A percentile compares a stretch with the other conserved stretches of the same genome.
Conservation (phyloP, 1,139 yeast species). For the Geotrichum citri-aurantii region DNA sequence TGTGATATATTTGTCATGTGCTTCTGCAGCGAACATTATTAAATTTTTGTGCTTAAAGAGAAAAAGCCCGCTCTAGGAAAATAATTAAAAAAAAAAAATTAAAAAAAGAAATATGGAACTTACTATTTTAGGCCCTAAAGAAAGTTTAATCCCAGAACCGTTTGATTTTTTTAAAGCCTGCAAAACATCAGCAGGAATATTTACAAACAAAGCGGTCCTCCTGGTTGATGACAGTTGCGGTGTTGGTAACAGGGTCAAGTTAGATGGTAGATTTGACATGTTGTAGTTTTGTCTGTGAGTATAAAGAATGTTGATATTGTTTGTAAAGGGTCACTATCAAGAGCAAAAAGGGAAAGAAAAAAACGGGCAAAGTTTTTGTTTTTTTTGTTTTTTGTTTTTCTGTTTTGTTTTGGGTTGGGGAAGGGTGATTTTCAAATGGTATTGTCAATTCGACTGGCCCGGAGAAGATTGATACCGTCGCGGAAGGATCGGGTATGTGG, state of each 20-base stretch:
- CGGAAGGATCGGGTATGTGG: not conserved
- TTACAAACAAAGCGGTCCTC: not conserved
- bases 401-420: not conserved
- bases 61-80: not conserved
- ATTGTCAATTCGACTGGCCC: conserved; percentile 18
- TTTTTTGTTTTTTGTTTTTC: no score
- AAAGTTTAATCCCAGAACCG: conserved; percentile 11
- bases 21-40: not conserved
- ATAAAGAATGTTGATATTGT: not conserved
- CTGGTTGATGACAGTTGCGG: not conserved
- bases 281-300: not conserved
- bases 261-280: not conserved
- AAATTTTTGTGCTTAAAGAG: not conserved
- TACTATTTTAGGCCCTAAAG: conserved; percentile 3
- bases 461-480: not conserved
- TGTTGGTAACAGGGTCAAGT: not conserved
- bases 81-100: not conserved
- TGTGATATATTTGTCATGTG: no score
- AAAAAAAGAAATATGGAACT: not conserved
- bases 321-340: not conserved
- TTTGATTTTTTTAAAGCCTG: conserved; percentile 9
- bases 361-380: no score
- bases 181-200: conserved; percentile 6
- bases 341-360: not conserved
- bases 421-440: conserved; percentile 11